phyloP scores from a whole-genome alignment of 2,329 filamentous ascomycete genomes.

The Neonectria neomacrospora region DNA sequence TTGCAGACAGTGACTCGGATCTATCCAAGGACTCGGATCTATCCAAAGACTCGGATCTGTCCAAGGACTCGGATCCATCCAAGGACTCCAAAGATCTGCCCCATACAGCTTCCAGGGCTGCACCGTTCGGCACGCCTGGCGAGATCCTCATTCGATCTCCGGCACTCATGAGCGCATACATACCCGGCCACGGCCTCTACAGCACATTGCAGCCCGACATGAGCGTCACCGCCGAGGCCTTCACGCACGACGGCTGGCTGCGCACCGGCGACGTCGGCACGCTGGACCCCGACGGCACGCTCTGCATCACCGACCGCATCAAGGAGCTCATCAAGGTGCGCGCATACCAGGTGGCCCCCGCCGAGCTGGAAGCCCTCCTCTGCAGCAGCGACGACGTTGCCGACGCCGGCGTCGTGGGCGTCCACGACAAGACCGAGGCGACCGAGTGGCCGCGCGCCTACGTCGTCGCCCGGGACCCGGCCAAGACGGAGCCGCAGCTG shows the following conservation, averaged over 20 bases:
- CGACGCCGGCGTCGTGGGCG: conserved; percentile 73
- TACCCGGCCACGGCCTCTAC: conserved; percentile 62
- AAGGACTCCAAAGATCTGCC: no score
- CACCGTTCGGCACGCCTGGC: conserved; percentile 63
- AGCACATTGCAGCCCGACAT: conserved; percentile 46
- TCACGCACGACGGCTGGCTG: conserved; percentile 71
- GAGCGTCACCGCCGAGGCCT: conserved; percentile 50
- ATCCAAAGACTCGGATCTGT: no score
- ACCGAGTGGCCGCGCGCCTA: conserved; percentile 73
- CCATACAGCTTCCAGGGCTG: conserved; percentile 43
- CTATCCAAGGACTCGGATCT: conserved; percentile 29
- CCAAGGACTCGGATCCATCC: conserved; percentile 21
- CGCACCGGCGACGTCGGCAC: conserved; percentile 77
- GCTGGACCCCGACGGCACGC: conserved; percentile 62
- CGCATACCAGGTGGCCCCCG: conserved; percentile 69
- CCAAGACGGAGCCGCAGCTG: conserved; percentile 49
- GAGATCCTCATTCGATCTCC: conserved; percentile 74
- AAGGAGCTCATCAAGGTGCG: conserved; percentile 75
- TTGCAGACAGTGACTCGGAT: conserved; percentile 62
- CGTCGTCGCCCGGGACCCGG: conserved; percentile 56
- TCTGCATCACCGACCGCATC: conserved; percentile 77
- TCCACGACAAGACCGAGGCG: conserved; percentile 64
- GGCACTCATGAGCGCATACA: conserved; percentile 75
- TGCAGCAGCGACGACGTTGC: conserved; percentile 59
- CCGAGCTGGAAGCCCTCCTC: conserved; percentile 56